phyloP scores from a whole-genome alignment of 106 monocot species.

The Iris macrosiphon region DNA sequence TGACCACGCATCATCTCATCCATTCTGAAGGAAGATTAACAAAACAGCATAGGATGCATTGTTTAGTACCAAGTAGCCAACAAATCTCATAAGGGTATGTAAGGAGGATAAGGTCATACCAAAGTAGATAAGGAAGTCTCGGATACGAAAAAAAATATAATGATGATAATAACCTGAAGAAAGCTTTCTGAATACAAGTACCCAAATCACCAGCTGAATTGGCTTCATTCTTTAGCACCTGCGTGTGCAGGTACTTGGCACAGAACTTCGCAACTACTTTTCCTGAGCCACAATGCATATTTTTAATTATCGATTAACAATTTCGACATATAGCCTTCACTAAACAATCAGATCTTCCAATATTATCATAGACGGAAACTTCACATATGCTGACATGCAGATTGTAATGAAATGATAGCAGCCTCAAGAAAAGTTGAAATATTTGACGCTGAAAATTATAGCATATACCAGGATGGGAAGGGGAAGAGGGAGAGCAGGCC shows the following conservation, averaged over 20 bases:
- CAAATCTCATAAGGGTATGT: neutral
- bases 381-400: too few relatives aligned
- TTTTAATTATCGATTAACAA: too few relatives aligned
- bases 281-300: too few relatives aligned
- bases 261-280: conserved; percentile 89
- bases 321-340: too few relatives aligned
- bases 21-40: conserved; percentile 36
- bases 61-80: neutral
- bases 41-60: neutral
- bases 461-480: too few relatives aligned
- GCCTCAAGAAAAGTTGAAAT: too few relatives aligned
- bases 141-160: neutral
- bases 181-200: conserved; percentile 62
- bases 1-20: conserved; percentile 93
- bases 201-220: conserved; percentile 59
- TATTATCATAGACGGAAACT: too few relatives aligned
- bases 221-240: conserved; percentile 63
- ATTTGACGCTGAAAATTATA: too few relatives aligned
- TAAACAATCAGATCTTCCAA: too few relatives aligned
- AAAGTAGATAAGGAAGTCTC: neutral
- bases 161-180: conserved; percentile 51
- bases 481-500: too few relatives aligned
- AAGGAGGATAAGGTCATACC: neutral
- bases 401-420: too few relatives aligned
- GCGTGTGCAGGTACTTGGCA: conserved; percentile 70